Evolutionary conservation across 75 land plant genomes (phyloP), one percentile per base, ranked within the genome.

Genomic region (Isoetes taiwanensis): DNA sequence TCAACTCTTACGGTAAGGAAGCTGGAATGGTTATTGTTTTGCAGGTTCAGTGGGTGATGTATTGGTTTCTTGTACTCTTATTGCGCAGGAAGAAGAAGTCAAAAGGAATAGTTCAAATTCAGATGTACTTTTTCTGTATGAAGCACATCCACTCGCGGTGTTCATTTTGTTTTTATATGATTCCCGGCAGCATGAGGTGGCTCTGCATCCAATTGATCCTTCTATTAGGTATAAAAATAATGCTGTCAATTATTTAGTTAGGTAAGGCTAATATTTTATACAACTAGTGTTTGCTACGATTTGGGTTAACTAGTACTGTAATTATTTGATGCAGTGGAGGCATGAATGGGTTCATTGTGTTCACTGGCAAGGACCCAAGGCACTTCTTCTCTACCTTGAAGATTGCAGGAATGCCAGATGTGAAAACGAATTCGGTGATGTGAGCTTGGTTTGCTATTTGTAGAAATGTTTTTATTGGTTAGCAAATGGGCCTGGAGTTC

Each of bases 261-360:
- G 30, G 10, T 11, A 12, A 2, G 4, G 2, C 32, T 57, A 11
- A 20, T 33, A 5, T 23, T 57, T 19, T 38, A 10, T 17, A 19
- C 11, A 33, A 5, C n/a, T 56, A 6, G 6, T 32, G 25, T 30
- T 2, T 16, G 5, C 16, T 30, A 11, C 41, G 20, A 4, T 39
- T 6, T 57, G 59, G 50, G 11, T 16, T 38, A 14, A 16, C 25
- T 2, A 25, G 28, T 34, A 57, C 38, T 2, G 26, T 8, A 38
- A 0, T 20, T 25, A 21, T n/a, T 20, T 31, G 59, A 31, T 55
- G 66, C 68, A 66, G 70, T 54, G 70, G 58, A 14, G 70, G 70
- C 24, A 91, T 91, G 97, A 91, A 83, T 73, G 97, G 97, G 23
- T 83, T 66, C 54, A 59, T 91, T 43, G 76, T 73, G 61, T 48